Evolutionary conservation across 768 basidiomycete genomes (phyloP), one percentile per base, ranked within the genome.

Genomic region (Tulasnella sp.): DNA sequence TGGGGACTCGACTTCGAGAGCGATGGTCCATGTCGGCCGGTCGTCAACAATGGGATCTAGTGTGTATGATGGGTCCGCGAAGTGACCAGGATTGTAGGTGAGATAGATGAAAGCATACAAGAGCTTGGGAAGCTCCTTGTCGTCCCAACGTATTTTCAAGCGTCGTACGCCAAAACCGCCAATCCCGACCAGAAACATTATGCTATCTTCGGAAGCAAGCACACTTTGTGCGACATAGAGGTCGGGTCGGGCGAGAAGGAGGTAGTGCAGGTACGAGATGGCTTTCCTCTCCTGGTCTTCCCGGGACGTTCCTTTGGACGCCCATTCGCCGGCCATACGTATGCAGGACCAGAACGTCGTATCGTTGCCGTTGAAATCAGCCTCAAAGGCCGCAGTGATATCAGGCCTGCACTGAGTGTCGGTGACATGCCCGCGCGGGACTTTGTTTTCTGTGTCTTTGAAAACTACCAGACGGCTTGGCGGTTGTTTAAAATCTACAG

Each of bases 51-150:
- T 75, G 40, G 73, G 73, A 48, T 75, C 73, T 22, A 75, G 9
- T 40, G 41, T 12, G 73, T 75, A 75, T 41, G 73, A 75, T 75
- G 73, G 20, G 22, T 75, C 73, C 20, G 31, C 40, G 40, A 75
- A 75, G 73, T 41, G 31, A 22, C 73, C 73, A 40, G 73, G 73
- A 34, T 75, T 11, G 40, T 75, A 75, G 40, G 40, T 75, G 73
- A 40, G 73, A 75, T 75, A 75, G 73, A 75, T 75, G 73, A 75
- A 75, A 75, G 73, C 73, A 75, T 37, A 75, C 73, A 75, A 48
- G 40, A 75, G 73, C 73, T 75, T 41, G 73, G 73, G 20, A 75
- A 75, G 73, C 31, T 41, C 18, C 3, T 41, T 12, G 37, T 75
- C 73, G 73, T 48, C 40, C 73, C 28, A 34, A 41, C 37, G 28